Percentiles rank a stretch among this genome's conserved stretches.
Conservation (phyloP, 2,329 filamentous ascomycete genomes). For the Trichoderma breve region DNA sequence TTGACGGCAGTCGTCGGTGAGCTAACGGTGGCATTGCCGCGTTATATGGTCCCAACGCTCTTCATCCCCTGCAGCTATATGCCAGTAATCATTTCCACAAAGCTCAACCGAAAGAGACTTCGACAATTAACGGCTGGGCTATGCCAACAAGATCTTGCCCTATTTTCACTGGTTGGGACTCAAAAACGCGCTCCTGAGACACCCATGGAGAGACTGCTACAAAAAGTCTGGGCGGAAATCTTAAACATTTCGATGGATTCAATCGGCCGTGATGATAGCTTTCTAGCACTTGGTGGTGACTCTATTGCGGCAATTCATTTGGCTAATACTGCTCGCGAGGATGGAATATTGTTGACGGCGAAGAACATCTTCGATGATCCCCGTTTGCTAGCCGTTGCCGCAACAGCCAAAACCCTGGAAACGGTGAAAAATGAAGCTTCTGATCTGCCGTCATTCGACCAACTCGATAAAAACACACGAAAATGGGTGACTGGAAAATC, state of each 20-base stretch:
- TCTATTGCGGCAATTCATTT: conserved; percentile 28
- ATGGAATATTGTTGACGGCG: background rate
- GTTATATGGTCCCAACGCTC: conserved; percentile 10
- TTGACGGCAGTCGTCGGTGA: background rate
- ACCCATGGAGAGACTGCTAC: conserved; percentile 23
- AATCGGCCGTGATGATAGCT: conserved; percentile 24
- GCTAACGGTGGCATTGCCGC: background rate
- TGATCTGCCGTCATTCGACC: background rate
- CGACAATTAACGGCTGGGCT: background rate
- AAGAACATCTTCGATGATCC: conserved; percentile 6
- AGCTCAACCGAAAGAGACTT: conserved; percentile 20
- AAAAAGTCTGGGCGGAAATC: conserved; percentile 23
- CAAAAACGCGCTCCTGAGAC: conserved; percentile 22
- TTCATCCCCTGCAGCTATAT: conserved; percentile 10
- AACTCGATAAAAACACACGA: background rate
- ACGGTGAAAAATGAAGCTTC: background rate
- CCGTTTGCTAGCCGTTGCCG: conserved; percentile 1
- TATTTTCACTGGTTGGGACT: conserved; percentile 28
- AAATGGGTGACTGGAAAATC: background rate
- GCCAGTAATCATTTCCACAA: conserved; percentile 7
- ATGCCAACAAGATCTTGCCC: conserved; percentile 14
- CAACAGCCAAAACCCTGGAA: background rate
- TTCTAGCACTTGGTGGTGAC: conserved; percentile 26
- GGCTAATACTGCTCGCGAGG: background rate
- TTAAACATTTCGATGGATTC: conserved; percentile 10